phyloP scores from a whole-genome alignment of 345 rosid species.

The Arabidopsis arenosa region DNA sequence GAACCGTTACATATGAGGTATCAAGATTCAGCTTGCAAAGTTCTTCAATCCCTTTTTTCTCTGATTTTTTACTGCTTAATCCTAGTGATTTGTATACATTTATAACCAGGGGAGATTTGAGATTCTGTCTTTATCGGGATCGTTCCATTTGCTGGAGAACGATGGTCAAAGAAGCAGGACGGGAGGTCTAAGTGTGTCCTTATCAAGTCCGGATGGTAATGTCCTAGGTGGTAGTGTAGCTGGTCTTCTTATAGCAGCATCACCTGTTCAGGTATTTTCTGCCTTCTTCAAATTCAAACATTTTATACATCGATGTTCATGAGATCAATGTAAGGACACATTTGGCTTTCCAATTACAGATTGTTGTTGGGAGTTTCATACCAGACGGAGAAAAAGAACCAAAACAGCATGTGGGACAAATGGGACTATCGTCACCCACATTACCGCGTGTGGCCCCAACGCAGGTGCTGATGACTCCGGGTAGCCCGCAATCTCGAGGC shows the following conservation, averaged over 20 bases:
- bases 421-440: constrained; percentile 36
- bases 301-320: neutral
- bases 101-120: constrained; percentile 74
- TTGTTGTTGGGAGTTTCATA: constrained; percentile 71
- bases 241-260: constrained; percentile 87
- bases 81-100: neutral
- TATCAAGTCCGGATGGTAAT: constrained; percentile 81
- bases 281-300: constrained; percentile 2
- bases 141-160: constrained; percentile 54
- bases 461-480: constrained; percentile 38
- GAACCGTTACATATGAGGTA: constrained; percentile 87
- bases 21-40: neutral
- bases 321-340: neutral
- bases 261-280: constrained; percentile 73
- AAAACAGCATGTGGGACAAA: constrained; percentile 48
- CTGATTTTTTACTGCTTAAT: constrained; percentile 21
- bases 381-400: constrained; percentile 57
- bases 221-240: constrained; percentile 93
- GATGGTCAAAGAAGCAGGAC: constrained; percentile 58
- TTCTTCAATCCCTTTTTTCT: neutral
- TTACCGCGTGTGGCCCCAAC: constrained; percentile 34
- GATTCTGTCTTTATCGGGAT: constrained; percentile 85
- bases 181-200: constrained; percentile 79
- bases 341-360: constrained; percentile 46
- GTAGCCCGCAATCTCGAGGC: constrained; percentile 67